Conservation (phyloP, 225 moss, liverwort and hornwort genomes). For the Sphagnum contortum region DNA sequence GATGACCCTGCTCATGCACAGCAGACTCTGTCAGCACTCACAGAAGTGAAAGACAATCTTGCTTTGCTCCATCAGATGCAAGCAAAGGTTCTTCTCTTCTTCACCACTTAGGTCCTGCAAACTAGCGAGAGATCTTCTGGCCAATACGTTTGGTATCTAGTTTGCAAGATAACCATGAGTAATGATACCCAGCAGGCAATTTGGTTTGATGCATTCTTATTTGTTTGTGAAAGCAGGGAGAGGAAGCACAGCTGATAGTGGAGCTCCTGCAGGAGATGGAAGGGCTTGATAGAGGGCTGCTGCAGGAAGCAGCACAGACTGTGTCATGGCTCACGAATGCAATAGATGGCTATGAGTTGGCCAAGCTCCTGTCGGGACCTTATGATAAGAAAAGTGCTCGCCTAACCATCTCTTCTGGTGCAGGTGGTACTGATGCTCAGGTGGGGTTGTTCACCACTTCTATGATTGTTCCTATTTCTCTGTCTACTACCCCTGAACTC, state of each 20-base stretch:
- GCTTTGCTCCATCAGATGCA: slow-evolving; percentile 59
- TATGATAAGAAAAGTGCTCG: slow-evolving; percentile 91
- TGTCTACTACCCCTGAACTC: neutral
- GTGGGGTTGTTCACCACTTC: slow-evolving; percentile 10
- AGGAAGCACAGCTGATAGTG: slow-evolving; percentile 77
- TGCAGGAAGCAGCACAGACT: slow-evolving; percentile 68
- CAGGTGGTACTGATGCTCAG: slow-evolving; percentile 95
- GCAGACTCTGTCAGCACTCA: slow-evolving; percentile 54
- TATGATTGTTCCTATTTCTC: neutral
- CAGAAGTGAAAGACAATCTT: slow-evolving; percentile 64
- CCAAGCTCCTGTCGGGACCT: slow-evolving; percentile 72
- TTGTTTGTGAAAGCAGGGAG: slow-evolving; percentile 23
- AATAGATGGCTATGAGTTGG: slow-evolving; percentile 79
- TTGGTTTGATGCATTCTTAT: too few relatives aligned
- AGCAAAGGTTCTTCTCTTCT: slow-evolving; percentile 27
- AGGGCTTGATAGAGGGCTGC: slow-evolving; percentile 57
- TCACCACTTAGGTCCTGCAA: too few relatives aligned
- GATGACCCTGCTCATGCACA: slow-evolving; percentile 78
- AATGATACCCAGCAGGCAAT: too few relatives aligned
- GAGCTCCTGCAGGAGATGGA: slow-evolving; percentile 77
- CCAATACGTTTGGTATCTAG: too few relatives aligned
- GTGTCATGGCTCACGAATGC: slow-evolving; percentile 64
- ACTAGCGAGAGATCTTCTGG: too few relatives aligned
- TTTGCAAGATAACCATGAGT: too few relatives aligned
- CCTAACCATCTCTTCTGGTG: slow-evolving; percentile 83